phyloP scores from a whole-genome alignment of 2,329 filamentous ascomycete genomes.

The Colletotrichum sp. region DNA sequence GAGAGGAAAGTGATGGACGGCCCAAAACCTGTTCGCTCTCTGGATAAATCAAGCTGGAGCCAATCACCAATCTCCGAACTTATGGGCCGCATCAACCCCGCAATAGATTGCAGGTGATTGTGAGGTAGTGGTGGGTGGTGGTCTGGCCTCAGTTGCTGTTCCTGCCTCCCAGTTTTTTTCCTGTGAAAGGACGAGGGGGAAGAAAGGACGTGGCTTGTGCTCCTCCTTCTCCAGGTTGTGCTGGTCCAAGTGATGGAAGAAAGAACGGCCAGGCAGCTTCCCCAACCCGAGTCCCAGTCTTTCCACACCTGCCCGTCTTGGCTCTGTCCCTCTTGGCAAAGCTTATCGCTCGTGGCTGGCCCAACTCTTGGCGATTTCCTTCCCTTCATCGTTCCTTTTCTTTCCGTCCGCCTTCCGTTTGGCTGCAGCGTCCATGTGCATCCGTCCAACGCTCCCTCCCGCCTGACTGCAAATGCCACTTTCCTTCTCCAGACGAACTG shows the following conservation, averaged over 20 bases:
- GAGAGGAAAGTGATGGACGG: not conserved
- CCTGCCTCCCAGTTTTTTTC: not conserved
- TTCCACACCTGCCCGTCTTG: constrained; percentile 24
- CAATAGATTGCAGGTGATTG: not conserved
- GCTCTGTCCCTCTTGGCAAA: constrained; percentile 36
- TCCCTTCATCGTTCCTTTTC: not conserved
- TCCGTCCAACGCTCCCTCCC: not conserved
- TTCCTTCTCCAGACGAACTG: constrained; percentile 2
- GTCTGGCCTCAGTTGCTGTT: not conserved
- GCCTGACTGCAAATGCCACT: not conserved
- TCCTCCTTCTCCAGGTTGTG: not conserved
- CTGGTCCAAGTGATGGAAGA: not conserved
- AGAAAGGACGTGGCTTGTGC: not conserved
- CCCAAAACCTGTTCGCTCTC: constrained; percentile 2
- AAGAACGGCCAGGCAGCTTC: not conserved
- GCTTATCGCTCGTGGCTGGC: constrained; percentile 36
- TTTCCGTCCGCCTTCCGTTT: not conserved
- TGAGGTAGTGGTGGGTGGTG: not conserved
- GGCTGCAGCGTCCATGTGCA: not conserved
- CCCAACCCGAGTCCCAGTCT: constrained; percentile 15
- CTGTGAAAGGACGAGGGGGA: not conserved
- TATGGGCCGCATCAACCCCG: not conserved
- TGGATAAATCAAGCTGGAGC: not conserved
- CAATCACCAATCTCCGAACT: not conserved
- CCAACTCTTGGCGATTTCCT: constrained; percentile 11